These are phyloP conservation scores for Cucurbita argyrosperma DNA, from an alignment of 306 rosid species.

Conservation along the genomic window DNA sequence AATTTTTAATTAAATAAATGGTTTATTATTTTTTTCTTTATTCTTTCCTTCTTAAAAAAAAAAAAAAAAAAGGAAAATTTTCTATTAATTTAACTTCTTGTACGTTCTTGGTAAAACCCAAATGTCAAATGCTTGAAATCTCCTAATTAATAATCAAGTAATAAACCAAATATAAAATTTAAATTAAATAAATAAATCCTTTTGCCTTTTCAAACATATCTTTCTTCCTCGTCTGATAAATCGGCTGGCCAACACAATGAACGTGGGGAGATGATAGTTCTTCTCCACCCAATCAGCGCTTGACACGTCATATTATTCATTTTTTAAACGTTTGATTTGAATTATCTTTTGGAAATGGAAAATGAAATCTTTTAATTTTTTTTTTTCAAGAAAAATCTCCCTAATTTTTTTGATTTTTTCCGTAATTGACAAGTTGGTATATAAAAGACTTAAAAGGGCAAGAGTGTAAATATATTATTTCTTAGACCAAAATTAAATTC, in stretches of 20 bases:
- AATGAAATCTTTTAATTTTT: neutral
- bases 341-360: neutral
- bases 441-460: neutral
- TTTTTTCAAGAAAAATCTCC: neutral
- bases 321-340: neutral
- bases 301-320: neutral
- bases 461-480: too few relatives aligned
- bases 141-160: neutral
- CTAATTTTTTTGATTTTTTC: neutral
- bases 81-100: neutral
- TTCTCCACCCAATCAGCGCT: neutral
- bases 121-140: conserved; percentile 5
- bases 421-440: neutral
- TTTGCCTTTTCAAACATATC: neutral
- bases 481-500: too few relatives aligned
- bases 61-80: neutral
- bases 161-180: too few relatives aligned
- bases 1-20: neutral
- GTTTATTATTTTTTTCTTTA: neutral
- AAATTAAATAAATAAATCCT: too few relatives aligned
- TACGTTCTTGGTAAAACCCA: conserved; percentile 1
- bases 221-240: neutral
- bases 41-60: neutral
- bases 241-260: neutral
- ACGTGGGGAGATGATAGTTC: conserved; percentile 3